Evolutionary conservation across 2,329 filamentous ascomycete species (phyloP).

Genomic region (Didymosphaeria variabile): DNA sequence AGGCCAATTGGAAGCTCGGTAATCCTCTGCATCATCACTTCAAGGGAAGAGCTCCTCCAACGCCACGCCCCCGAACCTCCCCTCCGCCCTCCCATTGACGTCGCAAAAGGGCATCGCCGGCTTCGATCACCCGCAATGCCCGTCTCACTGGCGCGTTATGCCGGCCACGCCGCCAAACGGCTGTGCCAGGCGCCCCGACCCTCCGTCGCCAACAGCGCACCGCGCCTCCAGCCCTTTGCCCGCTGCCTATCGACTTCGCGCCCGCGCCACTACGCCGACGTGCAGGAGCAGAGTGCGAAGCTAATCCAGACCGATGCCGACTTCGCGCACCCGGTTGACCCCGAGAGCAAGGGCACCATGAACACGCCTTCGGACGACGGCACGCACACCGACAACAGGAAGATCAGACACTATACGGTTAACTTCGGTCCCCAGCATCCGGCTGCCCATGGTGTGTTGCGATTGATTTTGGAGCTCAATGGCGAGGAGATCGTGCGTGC

Average conservation of each 20-base stretch:
- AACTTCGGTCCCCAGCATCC: conserved; percentile 99
- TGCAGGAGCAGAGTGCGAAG: conserved; percentile 63
- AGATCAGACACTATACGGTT: conserved; percentile 98
- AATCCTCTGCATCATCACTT: conserved; percentile 41
- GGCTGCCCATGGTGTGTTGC: conserved; percentile 96
- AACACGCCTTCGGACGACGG: conserved; percentile 57
- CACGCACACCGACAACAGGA: conserved; percentile 68
- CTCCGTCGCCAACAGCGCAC: conserved; percentile 46
- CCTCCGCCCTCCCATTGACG: conserved; percentile 48
- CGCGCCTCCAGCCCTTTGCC: conserved; percentile 56
- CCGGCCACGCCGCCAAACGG: conserved; percentile 74
- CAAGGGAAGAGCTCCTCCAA: conserved; percentile 36
- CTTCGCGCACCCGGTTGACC: conserved; percentile 63
- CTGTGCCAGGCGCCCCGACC: conserved; percentile 67
- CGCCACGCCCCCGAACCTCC: conserved; percentile 43
- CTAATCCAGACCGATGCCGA: conserved; percentile 72
- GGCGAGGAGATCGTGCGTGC: conserved; percentile 97
- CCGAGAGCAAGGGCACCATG: conserved; percentile 55
- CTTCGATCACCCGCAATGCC: conserved; percentile 66
- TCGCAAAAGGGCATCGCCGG: conserved; percentile 38
- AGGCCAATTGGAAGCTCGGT: conserved; percentile 39
- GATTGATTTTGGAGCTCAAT: conserved; percentile 95
- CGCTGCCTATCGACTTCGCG: conserved; percentile 73
- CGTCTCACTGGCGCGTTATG: conserved; percentile 75
- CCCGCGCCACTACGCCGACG: conserved; percentile 69